A percentile compares a stretch with the other conserved stretches of the same genome.
These are phyloP conservation scores for Angophora floribunda DNA, from an alignment of 345 rosid species.

Conservation along the genomic window DNA sequence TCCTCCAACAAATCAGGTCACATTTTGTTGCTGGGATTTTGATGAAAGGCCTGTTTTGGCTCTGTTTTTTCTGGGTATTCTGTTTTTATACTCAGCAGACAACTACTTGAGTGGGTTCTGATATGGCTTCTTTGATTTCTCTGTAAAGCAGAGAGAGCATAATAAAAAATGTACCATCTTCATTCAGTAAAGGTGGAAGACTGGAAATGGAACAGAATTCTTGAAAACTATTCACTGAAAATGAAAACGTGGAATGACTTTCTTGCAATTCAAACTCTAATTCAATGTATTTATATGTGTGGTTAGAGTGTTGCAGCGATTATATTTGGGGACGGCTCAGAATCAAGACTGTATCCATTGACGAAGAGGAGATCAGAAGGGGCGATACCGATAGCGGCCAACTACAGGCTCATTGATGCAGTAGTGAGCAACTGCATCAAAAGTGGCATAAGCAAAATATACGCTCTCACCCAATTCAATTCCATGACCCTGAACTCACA, in stretches of 20 bases:
- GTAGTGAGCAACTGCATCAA: conserved; percentile 86
- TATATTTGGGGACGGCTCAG: conserved; percentile 69
- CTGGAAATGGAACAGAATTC: background rate
- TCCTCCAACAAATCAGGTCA: conserved; percentile 44
- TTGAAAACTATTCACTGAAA: background rate
- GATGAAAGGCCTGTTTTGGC: background rate
- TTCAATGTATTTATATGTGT: no score
- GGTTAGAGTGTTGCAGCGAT: conserved; percentile 68
- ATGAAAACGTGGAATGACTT: background rate
- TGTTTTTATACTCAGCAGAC: background rate
- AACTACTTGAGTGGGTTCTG: background rate
- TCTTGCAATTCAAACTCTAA: background rate
- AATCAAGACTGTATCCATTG: conserved; percentile 58
- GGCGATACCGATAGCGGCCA: conserved; percentile 70
- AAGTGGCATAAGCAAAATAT: conserved; percentile 71
- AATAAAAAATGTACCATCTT: background rate
- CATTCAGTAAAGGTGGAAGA: background rate
- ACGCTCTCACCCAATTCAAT: conserved; percentile 79
- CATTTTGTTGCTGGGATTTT: background rate
- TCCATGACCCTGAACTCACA: conserved; percentile 87
- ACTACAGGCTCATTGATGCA: conserved; percentile 68
- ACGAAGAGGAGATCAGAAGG: conserved; percentile 78
- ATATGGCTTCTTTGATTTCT: background rate
- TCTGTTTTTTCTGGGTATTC: background rate
- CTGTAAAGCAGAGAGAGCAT: background rate